Percentiles rank a stretch among this genome's conserved stretches.
These are phyloP conservation scores for Phytophthora aleatoria DNA, from an alignment of 352 stramenopile species.

Conservation along the genomic window DNA sequence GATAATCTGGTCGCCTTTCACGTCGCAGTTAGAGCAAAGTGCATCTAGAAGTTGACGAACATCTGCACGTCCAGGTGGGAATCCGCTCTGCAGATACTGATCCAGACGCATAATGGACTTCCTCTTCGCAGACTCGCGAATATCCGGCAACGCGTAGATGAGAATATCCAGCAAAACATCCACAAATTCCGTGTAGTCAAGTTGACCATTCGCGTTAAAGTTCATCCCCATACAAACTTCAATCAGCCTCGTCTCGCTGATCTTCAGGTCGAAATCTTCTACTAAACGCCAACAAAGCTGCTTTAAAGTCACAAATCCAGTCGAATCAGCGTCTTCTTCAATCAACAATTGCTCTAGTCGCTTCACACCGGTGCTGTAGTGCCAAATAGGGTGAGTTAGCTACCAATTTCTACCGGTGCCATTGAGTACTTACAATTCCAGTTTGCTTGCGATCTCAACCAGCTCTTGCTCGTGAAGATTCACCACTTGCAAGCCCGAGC, in stretches of 20 bases:
- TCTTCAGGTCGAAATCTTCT: conserved; percentile 37
- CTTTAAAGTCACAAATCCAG: conserved; percentile 59
- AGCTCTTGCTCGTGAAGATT: conserved; percentile 56
- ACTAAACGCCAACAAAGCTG: conserved; percentile 50
- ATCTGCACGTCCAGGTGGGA: conserved; percentile 24
- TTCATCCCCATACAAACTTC: conserved; percentile 70
- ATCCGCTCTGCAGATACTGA: conserved; percentile 51
- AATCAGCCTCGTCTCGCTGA: conserved; percentile 46
- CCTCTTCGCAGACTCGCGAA: conserved; percentile 25
- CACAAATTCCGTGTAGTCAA: conserved; percentile 60
- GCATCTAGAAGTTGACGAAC: conserved; percentile 32
- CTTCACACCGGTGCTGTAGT: conserved; percentile 44
- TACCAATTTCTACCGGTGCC: neutral
- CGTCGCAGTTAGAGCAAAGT: conserved; percentile 60
- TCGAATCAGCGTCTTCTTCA: conserved; percentile 23
- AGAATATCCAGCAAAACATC: conserved; percentile 62
- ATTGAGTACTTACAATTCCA: conserved; percentile 51
- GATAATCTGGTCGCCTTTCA: conserved; percentile 40
- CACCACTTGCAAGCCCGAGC: conserved; percentile 20
- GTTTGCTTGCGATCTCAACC: conserved; percentile 42
- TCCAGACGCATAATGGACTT: conserved; percentile 32
- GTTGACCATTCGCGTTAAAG: conserved; percentile 52
- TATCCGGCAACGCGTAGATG: conserved; percentile 44
- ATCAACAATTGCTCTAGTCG: conserved; percentile 46
- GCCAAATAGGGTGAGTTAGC: neutral